Base-by-base conservation (phyloP, 257 asterid species). In the Salvia splendens region DNA sequence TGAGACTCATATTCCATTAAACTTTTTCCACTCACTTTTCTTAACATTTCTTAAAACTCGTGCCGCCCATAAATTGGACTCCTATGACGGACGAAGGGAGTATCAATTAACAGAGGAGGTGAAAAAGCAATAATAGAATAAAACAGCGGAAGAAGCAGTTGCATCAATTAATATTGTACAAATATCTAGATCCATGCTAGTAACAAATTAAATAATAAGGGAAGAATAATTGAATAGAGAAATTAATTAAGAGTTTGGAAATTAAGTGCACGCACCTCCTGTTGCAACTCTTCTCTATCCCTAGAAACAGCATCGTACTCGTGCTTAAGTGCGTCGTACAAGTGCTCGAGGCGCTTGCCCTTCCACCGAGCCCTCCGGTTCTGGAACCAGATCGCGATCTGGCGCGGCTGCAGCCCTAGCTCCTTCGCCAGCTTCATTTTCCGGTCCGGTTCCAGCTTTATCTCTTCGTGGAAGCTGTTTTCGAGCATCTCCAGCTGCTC, bases 311-410 rank as follows among this genome's bases (percentile, higher is more conserved):
- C 67, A 32, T 86, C 92, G 67, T 73, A 82, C 58, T 89, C 87
- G 61, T 77, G 92, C 61, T 89, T 86, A 61, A 89, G 86, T 20
- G 86, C 71, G 43, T 85, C 87, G 65, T 87, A 86, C 69, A 86
- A 53, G 38, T 80, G 79, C 76, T 84, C 95, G 12, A 91, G 95
- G 80, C 86, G 90, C 88, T 88, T 85, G 0, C 80, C 79, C 80
- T 88, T 91, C 97, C 97, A 91, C 12, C 97, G 80, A 6, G 96
- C 97, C 59, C 92, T 40, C 47, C 97, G 74, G 70, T 91, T 91
- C 77, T 91, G 97, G 58, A 91, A 91, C 97, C 97, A 91, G 54
- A 91, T 86, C 0, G 97, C 96, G n/a, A 91, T 86, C 79, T 91
- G 96, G 2, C 95, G 81, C 0, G 97, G 97, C 72, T 86, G 92